Evolutionary conservation across 164 flowering plant genomes (phyloP).

Genomic region (Magnolia kwangsiensis): DNA sequence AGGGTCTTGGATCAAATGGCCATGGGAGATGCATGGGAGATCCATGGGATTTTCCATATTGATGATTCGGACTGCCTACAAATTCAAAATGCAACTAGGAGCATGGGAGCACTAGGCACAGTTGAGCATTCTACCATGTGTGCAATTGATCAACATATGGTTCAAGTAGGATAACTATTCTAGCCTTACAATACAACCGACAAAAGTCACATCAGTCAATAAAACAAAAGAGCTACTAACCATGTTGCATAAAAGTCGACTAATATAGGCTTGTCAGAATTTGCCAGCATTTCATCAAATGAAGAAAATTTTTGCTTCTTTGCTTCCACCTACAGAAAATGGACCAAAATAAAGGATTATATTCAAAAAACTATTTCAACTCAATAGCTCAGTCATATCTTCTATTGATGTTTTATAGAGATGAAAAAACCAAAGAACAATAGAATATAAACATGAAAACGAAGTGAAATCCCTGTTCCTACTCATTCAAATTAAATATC

Average conservation of each 20-base stretch:
- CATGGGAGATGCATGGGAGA: no score
- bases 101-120: no score
- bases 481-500: neutral
- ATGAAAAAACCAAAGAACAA: neutral
- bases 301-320: constrained; percentile 71
- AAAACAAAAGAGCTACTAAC: constrained; percentile 29
- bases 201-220: neutral
- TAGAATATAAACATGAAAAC: neutral
- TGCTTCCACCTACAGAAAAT: constrained; percentile 60
- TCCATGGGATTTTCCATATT: no score
- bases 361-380: neutral
- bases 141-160: no score
- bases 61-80: no score
- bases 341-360: neutral
- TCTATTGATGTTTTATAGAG: neutral
- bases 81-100: no score
- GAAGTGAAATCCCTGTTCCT: neutral
- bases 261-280: constrained; percentile 74
- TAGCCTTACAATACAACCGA: no score
- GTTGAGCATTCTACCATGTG: no score
- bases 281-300: constrained; percentile 72
- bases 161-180: no score
- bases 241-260: constrained; percentile 98
- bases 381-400: neutral
- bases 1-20: no score